Percentiles rank a stretch among this genome's conserved stretches.
Conservation (phyloP, 441 rosid species). For the Euphorbia celastroides region DNA sequence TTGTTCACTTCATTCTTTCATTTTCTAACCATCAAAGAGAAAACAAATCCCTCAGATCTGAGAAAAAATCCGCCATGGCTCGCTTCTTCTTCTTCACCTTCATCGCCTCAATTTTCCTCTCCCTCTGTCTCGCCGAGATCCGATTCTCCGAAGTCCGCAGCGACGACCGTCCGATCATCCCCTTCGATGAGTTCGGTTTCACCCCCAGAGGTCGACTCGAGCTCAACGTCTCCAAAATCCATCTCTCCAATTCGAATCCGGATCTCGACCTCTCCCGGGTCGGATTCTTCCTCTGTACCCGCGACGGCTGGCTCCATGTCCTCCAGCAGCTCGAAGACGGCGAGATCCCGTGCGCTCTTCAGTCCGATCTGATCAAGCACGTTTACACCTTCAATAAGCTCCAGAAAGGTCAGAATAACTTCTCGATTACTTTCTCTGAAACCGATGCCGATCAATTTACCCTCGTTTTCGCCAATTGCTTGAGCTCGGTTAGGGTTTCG, state of each 20-base stretch:
- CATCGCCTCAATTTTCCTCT: conserved; percentile 19
- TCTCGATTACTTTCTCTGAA: conserved; percentile 20
- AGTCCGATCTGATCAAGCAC: conserved; percentile 47
- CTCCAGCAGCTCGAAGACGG: conserved; percentile 65
- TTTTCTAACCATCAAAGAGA: not conserved
- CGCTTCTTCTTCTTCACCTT: too few species aligned
- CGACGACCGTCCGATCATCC: conserved; percentile 65
- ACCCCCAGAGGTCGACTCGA: conserved; percentile 77
- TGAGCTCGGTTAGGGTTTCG: conserved; percentile 45
- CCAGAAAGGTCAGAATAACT: conserved; percentile 17
- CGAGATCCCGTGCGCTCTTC: conserved; percentile 69
- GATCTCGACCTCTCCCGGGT: conserved; percentile 57
- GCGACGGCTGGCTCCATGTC: conserved; percentile 75
- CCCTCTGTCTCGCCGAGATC: conserved; percentile 52
- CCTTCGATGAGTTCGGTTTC: conserved; percentile 78
- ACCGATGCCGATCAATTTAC: conserved; percentile 71
- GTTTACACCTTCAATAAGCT: conserved; percentile 58
- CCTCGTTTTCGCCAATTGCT: conserved; percentile 76
- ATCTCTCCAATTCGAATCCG: conserved; percentile 42
- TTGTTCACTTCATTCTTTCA: not conserved
- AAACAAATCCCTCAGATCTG: conserved; percentile 11
- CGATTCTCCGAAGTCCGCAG: conserved; percentile 66
- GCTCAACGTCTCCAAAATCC: conserved; percentile 52
- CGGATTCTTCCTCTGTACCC: conserved; percentile 92
- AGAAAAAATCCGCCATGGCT: too few species aligned